A percentile compares a stretch with the other conserved stretches of the same genome.
These are phyloP conservation scores for Oryza australiensis DNA, from an alignment of 176 grass and related monocot species.

Conservation along the genomic window DNA sequence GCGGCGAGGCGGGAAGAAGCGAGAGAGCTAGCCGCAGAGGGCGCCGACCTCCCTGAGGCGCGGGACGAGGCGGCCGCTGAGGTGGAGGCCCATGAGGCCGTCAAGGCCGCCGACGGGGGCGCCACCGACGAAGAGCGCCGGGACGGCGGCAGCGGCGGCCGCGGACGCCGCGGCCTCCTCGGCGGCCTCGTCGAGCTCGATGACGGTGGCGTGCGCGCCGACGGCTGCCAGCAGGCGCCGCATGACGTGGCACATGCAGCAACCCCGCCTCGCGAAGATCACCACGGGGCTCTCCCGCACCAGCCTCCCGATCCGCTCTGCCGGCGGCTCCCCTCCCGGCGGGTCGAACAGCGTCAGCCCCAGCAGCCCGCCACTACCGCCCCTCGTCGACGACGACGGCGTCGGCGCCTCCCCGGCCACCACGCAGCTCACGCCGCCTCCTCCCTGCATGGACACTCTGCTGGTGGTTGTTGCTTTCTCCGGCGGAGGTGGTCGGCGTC, in stretches of 20 bases:
- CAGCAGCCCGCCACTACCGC: background rate
- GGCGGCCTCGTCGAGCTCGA: conserved; percentile 63
- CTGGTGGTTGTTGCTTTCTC: background rate
- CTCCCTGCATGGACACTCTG: conserved; percentile 34
- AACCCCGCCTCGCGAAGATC: conserved; percentile 62
- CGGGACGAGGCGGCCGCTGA: conserved; percentile 52
- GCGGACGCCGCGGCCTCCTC: conserved; percentile 46
- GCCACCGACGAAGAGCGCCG: conserved; percentile 84
- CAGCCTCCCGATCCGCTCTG: conserved; percentile 47
- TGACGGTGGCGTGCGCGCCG: conserved; percentile 71
- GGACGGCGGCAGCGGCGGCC: conserved; percentile 49
- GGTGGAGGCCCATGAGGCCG: conserved; percentile 88
- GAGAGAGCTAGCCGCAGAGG: background rate
- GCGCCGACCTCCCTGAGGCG: conserved; percentile 41
- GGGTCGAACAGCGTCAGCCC: conserved; percentile 53
- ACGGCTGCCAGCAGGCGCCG: conserved; percentile 53
- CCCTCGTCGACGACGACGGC: background rate
- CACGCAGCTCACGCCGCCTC: conserved; percentile 45
- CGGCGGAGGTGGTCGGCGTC: conserved; percentile 21
- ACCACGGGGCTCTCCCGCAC: conserved; percentile 75
- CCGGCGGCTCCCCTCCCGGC: conserved; percentile 37
- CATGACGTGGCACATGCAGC: conserved; percentile 94
- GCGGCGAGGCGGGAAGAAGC: background rate
- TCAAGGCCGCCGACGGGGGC: conserved; percentile 74
- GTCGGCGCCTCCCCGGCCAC: conserved; percentile 9